Evolutionary conservation across 805 yeast species (phyloP).

Genomic region (Pichia kluyveri): DNA sequence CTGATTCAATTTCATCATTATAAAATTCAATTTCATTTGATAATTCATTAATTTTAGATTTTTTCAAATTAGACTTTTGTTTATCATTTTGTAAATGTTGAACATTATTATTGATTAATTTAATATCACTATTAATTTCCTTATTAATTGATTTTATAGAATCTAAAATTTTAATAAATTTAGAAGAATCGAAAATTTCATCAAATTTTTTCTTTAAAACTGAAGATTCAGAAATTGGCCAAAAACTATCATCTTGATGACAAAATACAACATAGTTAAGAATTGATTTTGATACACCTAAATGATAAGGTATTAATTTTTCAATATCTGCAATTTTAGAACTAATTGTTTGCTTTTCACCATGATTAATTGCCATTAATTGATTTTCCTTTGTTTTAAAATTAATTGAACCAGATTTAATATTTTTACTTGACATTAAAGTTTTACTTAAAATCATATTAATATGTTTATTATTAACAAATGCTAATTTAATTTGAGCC

Average conservation of each 20-base stretch:
- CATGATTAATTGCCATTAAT: conserved; percentile 51
- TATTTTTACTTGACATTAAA: conserved; percentile 62
- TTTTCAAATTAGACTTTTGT: conserved; percentile 56
- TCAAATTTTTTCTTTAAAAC: conserved; percentile 85
- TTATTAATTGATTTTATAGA: conserved; percentile 66
- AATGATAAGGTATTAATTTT: conserved; percentile 62
- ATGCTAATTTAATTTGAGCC: conserved; percentile 88
- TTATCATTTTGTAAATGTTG: conserved; percentile 67
- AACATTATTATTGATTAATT: conserved; percentile 68
- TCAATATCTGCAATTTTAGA: conserved; percentile 83
- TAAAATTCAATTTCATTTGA: conserved; percentile 35
- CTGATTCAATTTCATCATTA: conserved; percentile 36
- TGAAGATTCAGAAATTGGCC: conserved; percentile 95
- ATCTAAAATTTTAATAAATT: conserved; percentile 85
- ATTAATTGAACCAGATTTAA: conserved; percentile 39
- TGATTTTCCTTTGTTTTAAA: conserved; percentile 92
- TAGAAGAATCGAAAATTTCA: conserved; percentile 92
- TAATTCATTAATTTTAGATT: conserved; percentile 36
- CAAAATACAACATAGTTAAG: conserved; percentile 91
- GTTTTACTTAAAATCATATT: conserved; percentile 83
- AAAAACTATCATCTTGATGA: conserved; percentile 92
- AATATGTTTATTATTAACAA: conserved; percentile 59
- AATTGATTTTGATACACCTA: conserved; percentile 85
- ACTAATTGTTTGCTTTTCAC: conserved; percentile 65
- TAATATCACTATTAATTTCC: conserved; percentile 68